Evolutionary conservation across 768 basidiomycete genomes (phyloP).

Genomic region (Mycena belliarum): DNA sequence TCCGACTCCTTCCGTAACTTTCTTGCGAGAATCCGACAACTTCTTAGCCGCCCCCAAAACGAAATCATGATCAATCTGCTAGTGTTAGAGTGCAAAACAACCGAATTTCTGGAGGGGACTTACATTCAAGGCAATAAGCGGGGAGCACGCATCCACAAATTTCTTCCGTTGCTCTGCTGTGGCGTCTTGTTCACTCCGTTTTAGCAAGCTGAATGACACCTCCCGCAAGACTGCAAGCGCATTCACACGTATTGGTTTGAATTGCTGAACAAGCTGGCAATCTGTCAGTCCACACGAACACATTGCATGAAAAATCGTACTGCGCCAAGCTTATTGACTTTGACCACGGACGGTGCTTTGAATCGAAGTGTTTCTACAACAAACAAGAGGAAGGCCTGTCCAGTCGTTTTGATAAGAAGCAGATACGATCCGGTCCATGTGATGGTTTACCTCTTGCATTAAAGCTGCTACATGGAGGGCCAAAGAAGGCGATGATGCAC

Average conservation of each 20-base stretch:
- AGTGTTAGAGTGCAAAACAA: background rate
- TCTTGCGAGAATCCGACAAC: conserved; percentile 68
- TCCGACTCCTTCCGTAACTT: conserved; percentile 67
- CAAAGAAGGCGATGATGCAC: conserved; percentile 48
- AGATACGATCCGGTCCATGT: background rate
- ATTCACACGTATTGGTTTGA: conserved; percentile 61
- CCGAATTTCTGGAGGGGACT: conserved; percentile 1
- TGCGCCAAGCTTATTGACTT: conserved; percentile 70
- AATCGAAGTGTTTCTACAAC: conserved; percentile 71
- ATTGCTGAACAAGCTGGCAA: conserved; percentile 62
- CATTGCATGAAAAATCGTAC: conserved; percentile 41
- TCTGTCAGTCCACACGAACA: background rate
- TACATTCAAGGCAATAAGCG: conserved; percentile 39
- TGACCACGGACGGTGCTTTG: conserved; percentile 67
- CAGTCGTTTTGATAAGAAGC: background rate
- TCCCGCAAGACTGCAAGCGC: conserved; percentile 55
- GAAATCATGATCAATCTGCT: conserved; percentile 66
- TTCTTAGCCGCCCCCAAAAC: conserved; percentile 62
- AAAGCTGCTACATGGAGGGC: conserved; percentile 74
- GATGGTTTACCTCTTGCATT: conserved; percentile 69
- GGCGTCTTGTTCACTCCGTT: conserved; percentile 51
- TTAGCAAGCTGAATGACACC: conserved; percentile 54
- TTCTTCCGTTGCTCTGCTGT: conserved; percentile 53
- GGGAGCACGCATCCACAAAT: conserved; percentile 52
- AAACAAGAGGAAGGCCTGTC: conserved; percentile 72